These are phyloP conservation scores for Pseudogymnoascus sp. DNA, from an alignment of 2,329 filamentous ascomycete genomes.

Conservation along the genomic window DNA sequence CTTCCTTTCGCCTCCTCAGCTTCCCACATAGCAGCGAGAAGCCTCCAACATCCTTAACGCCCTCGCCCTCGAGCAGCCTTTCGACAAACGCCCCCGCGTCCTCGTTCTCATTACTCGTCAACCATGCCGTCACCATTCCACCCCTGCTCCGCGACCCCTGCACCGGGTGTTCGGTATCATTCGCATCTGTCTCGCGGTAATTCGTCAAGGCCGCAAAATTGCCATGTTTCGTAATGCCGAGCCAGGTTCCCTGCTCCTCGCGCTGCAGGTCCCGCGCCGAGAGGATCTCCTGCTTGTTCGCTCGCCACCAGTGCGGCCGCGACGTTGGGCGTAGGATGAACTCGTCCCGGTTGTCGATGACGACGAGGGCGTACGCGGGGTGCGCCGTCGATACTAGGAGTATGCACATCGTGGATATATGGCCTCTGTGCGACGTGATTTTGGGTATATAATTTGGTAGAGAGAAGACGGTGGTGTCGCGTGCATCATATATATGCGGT, in stretches of 20 bases:
- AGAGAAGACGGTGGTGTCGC: neutral
- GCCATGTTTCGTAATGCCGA: conserved; percentile 55
- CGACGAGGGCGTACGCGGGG: conserved; percentile 66
- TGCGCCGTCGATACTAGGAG: conserved; percentile 69
- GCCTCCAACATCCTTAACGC: conserved; percentile 57
- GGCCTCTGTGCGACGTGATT: neutral
- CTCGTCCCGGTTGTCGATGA: conserved; percentile 74
- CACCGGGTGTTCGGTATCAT: conserved; percentile 47
- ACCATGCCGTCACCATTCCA: conserved; percentile 58
- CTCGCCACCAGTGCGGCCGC: conserved; percentile 56
- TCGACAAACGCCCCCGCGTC: conserved; percentile 46
- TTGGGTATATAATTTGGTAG: neutral
- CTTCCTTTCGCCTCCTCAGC: conserved; percentile 35
- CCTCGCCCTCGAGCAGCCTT: conserved; percentile 44
- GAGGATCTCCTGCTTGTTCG: conserved; percentile 38
- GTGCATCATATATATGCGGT: neutral
- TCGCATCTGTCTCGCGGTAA: conserved; percentile 50
- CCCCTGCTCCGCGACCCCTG: conserved; percentile 53
- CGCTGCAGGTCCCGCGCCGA: conserved; percentile 58
- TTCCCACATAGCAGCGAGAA: conserved; percentile 63
- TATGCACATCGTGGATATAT: conserved; percentile 59
- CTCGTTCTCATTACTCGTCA: conserved; percentile 45
- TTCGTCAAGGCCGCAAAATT: conserved; percentile 61
- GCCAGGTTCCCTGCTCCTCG: conserved; percentile 58
- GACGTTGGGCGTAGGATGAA: conserved; percentile 60